Percentiles rank a stretch among this genome's conserved stretches.
phyloP scores from a whole-genome alignment of 1,284 basidiomycete genomes.

The Polyporus tsugae region DNA sequence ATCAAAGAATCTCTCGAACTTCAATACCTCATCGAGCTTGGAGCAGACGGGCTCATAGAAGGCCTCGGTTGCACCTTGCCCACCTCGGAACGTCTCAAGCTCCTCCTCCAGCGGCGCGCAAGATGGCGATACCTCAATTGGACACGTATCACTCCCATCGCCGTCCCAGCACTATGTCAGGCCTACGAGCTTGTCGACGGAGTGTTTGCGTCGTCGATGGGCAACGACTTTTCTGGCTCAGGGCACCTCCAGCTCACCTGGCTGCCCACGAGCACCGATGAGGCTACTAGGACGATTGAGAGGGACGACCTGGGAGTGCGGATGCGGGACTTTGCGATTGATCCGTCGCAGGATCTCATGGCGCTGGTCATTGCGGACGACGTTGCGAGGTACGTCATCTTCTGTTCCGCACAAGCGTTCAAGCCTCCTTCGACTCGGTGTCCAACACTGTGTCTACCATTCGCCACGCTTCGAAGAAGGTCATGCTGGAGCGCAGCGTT shows the following conservation, averaged over 20 bases:
- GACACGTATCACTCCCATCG: constrained; percentile 41
- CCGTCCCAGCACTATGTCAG: constrained; percentile 51
- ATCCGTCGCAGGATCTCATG: constrained; percentile 67
- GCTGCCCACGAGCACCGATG: constrained; percentile 46
- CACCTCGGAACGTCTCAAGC: constrained; percentile 48
- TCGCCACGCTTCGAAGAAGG: not conserved
- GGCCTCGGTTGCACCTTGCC: constrained; percentile 38
- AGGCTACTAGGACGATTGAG: constrained; percentile 36
- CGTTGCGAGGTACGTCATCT: not conserved
- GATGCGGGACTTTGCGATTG: constrained; percentile 67
- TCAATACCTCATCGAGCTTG: constrained; percentile 59
- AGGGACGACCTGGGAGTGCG: constrained; percentile 51
- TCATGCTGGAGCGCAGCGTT: not conserved
- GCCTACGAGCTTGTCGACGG: constrained; percentile 68
- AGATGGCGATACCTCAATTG: constrained; percentile 54
- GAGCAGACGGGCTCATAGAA: constrained; percentile 53
- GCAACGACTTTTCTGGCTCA: constrained; percentile 32
- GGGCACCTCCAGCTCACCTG: constrained; percentile 47
- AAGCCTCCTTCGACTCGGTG: not conserved
- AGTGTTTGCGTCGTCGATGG: constrained; percentile 56
- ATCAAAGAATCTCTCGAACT: constrained; percentile 50
- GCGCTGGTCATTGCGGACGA: constrained; percentile 44
- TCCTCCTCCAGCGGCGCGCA: constrained; percentile 48
- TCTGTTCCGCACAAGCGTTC: not conserved
- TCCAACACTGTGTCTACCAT: not conserved